phyloP scores from a whole-genome alignment of 805 yeast species.

The Starmerella khaoyaiensis region DNA sequence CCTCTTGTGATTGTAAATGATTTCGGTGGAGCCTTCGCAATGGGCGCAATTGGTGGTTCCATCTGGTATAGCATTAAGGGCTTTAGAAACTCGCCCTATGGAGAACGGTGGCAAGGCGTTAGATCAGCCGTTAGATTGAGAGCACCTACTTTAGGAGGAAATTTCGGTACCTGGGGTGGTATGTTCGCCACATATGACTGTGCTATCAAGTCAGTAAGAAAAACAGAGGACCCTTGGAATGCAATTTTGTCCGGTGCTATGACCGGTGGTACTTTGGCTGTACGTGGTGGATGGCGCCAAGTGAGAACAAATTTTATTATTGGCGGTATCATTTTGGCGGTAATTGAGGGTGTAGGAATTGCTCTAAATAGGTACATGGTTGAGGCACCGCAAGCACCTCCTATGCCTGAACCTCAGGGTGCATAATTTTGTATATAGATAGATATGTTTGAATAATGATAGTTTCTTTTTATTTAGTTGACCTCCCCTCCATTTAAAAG shows the following conservation, averaged over 20 bases:
- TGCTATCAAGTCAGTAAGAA: conserved; percentile 85
- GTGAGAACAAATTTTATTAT: conserved; percentile 92
- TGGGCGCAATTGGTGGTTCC: conserved; percentile 98
- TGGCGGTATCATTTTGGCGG: conserved; percentile 93
- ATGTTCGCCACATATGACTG: conserved; percentile 91
- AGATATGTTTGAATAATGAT: neutral
- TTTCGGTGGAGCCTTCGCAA: conserved; percentile 97
- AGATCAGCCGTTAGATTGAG: conserved; percentile 83
- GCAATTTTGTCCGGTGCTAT: conserved; percentile 96
- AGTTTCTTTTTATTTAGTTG: neutral
- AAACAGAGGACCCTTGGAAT: conserved; percentile 97
- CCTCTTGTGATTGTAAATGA: conserved; percentile 92
- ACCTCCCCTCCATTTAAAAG: conserved; percentile 15
- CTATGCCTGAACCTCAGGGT: conserved; percentile 22
- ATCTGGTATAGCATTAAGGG: conserved; percentile 99
- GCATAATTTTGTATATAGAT: conserved; percentile 5
- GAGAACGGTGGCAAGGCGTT: conserved; percentile 87
- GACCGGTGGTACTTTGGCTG: conserved; percentile 95
- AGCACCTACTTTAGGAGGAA: conserved; percentile 98
- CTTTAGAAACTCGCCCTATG: conserved; percentile 89
- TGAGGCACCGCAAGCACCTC: conserved; percentile 44
- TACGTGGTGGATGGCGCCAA: conserved; percentile 98
- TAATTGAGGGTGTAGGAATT: conserved; percentile 95
- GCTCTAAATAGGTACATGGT: conserved; percentile 81
- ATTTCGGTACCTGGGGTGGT: conserved; percentile 99